phyloP scores from a whole-genome alignment of 257 asterid species.

The Primulina eburnea region DNA sequence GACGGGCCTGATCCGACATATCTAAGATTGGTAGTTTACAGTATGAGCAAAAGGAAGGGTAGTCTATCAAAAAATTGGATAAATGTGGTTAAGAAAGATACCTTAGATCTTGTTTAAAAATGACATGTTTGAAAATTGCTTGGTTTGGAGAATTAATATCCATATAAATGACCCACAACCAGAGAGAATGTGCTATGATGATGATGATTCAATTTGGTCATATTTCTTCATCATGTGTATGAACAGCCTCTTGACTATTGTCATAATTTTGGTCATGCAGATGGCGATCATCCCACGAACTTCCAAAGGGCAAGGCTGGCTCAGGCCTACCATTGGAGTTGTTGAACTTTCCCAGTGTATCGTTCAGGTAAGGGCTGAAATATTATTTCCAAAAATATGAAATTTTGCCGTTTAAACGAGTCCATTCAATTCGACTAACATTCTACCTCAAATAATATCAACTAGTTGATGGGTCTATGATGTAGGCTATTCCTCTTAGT shows the following conservation, averaged over 20 bases:
- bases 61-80: no score
- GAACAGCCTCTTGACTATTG: conserved; percentile 18
- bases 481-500: conserved; percentile 88
- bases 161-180: no score
- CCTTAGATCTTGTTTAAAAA: no score
- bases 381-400: conserved; percentile 2
- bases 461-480: conserved; percentile 20
- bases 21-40: no score
- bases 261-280: conserved; percentile 35
- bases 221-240: background rate
- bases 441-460: conserved; percentile 13
- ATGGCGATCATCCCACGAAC: conserved; percentile 81
- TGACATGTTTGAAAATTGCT: no score
- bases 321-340: conserved; percentile 79
- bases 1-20: no score
- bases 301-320: conserved; percentile 88
- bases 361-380: conserved; percentile 57
- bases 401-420: background rate
- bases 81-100: no score
- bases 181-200: no score
- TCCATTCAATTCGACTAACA: background rate
- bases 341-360: conserved; percentile 87
- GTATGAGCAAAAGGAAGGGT: no score
- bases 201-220: background rate
- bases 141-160: no score